A percentile compares a stretch with the other conserved stretches of the same genome.
phyloP scores from a whole-genome alignment of 805 yeast species.

The Sugiyamaella marilandica region DNA sequence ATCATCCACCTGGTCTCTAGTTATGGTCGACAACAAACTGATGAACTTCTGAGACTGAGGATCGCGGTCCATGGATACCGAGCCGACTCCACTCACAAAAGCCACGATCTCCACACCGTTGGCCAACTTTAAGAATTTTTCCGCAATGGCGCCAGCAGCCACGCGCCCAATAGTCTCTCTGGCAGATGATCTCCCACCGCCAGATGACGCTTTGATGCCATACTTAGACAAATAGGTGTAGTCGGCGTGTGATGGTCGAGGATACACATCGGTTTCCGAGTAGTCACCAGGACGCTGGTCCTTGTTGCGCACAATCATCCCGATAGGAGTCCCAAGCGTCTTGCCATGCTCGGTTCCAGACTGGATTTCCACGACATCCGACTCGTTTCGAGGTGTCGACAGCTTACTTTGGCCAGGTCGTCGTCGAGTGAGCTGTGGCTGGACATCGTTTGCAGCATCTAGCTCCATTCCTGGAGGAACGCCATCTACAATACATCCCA shows the following conservation, averaged over 20 bases:
- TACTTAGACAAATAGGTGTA: constrained; percentile 87
- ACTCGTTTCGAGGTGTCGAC: constrained; percentile 93
- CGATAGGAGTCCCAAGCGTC: constrained; percentile 93
- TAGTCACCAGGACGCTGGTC: constrained; percentile 98
- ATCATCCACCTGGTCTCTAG: constrained; percentile 84
- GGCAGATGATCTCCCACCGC: constrained; percentile 97
- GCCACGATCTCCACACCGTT: constrained; percentile 91
- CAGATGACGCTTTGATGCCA: constrained; percentile 89
- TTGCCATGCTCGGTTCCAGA: constrained; percentile 89
- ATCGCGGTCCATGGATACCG: constrained; percentile 68
- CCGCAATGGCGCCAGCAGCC: constrained; percentile 98
- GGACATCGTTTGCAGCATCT: constrained; percentile 73
- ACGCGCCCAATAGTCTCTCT: constrained; percentile 98
- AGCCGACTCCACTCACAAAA: constrained; percentile 91
- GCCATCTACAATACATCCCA: constrained; percentile 97
- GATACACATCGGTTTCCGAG: constrained; percentile 89
- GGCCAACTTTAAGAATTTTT: constrained; percentile 72
- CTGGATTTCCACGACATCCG: constrained; percentile 88
- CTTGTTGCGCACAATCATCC: constrained; percentile 86
- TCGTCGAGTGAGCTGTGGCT: constrained; percentile 93
- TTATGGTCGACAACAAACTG: constrained; percentile 62
- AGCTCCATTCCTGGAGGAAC: constrained; percentile 92
- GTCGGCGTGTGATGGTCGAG: constrained; percentile 98
- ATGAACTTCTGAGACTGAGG: constrained; percentile 61
- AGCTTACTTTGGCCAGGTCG: constrained; percentile 95